Evolutionary conservation across 2,329 filamentous ascomycete genomes (phyloP).

Genomic region (Pezicula neosporulosa): DNA sequence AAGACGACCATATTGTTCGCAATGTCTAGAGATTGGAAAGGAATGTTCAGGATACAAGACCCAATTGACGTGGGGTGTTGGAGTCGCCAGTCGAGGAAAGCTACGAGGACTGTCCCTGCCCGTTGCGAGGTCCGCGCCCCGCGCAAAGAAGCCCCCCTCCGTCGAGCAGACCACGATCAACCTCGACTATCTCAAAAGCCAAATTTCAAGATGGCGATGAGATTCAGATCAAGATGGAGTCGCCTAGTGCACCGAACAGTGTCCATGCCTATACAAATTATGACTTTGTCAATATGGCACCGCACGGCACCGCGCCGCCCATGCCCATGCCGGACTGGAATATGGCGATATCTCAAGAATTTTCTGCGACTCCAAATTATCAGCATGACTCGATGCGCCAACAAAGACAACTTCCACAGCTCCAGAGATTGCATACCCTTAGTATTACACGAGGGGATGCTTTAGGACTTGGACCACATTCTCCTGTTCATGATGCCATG

Average conservation of each 20-base stretch:
- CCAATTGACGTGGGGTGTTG: slow-evolving; percentile 92
- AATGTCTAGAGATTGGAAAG: slow-evolving; percentile 86
- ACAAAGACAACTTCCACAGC: slow-evolving; percentile 41
- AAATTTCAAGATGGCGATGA: slow-evolving; percentile 19
- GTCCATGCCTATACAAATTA: slow-evolving; percentile 30
- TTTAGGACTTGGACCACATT: slow-evolving; percentile 12
- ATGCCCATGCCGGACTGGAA: slow-evolving; percentile 28
- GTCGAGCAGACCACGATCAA: slow-evolving; percentile 21
- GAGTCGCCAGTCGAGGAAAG: slow-evolving; percentile 93
- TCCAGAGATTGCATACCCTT: slow-evolving; percentile 44
- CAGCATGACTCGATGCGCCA: slow-evolving; percentile 20
- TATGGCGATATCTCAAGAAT: slow-evolving; percentile 23
- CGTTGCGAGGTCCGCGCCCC: slow-evolving; percentile 56
- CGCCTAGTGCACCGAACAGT: slow-evolving; percentile 11
- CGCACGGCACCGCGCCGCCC: slow-evolving; percentile 20
- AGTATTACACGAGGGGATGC: slow-evolving; percentile 34
- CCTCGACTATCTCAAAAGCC: slow-evolving; percentile 18
- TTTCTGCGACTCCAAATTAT: slow-evolving; percentile 20
- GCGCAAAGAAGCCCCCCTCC: slow-evolving; percentile 31
- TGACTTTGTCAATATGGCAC: slow-evolving; percentile 36
- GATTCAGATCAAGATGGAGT: slow-evolving; percentile 28
- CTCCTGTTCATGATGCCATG: slow-evolving; percentile 44
- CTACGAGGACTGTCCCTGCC: slow-evolving; percentile 81
- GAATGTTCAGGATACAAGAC: slow-evolving; percentile 97
- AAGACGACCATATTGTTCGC: slow-evolving; percentile 88